Evolutionary conservation across 2,329 filamentous ascomycete genomes (phyloP).

Genomic region (Trichoderma koningii): DNA sequence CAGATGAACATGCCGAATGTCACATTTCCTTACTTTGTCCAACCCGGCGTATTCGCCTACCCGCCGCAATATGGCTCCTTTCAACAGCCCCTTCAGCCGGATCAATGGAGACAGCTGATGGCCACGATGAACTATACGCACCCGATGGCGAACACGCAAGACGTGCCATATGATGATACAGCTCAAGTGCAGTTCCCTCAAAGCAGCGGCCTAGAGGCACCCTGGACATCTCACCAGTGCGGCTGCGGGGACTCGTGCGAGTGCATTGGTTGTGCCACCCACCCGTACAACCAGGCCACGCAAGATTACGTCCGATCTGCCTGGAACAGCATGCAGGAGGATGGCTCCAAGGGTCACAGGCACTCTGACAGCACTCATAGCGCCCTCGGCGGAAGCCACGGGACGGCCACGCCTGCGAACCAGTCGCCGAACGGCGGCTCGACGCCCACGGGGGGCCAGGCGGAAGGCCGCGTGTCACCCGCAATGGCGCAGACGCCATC

Average conservation of each 20-base stretch:
- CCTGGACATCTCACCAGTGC: conserved; percentile 51
- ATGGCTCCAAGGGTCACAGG: conserved; percentile 33
- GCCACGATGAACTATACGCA: conserved; percentile 45
- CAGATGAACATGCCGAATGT: conserved; percentile 43
- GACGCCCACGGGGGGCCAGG: conserved; percentile 27
- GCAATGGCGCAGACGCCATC: conserved; percentile 50
- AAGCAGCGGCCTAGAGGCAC: conserved; percentile 29
- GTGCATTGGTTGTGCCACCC: conserved; percentile 67
- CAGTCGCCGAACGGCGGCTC: conserved; percentile 29
- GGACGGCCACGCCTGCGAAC: conserved; percentile 26
- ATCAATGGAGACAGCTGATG: conserved; percentile 55
- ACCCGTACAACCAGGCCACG: conserved; percentile 68
- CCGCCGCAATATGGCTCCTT: conserved; percentile 58
- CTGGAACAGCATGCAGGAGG: conserved; percentile 46
- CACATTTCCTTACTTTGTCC: conserved; percentile 46
- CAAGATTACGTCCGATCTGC: conserved; percentile 55
- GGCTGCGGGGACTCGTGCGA: conserved; percentile 66
- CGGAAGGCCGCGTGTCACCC: conserved; percentile 43
- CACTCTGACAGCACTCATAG: conserved; percentile 33
- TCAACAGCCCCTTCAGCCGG: conserved; percentile 56
- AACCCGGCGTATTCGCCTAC: conserved; percentile 54
- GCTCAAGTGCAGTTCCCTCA: conserved; percentile 32
- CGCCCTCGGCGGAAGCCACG: conserved; percentile 34
- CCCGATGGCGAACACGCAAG: conserved; percentile 31
- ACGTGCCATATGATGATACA: conserved; percentile 35